A percentile compares a stretch with the other conserved stretches of the same genome.
These are phyloP conservation scores for Fomitopsis betulina DNA, from an alignment of 1,284 basidiomycete genomes.

Conservation along the genomic window DNA sequence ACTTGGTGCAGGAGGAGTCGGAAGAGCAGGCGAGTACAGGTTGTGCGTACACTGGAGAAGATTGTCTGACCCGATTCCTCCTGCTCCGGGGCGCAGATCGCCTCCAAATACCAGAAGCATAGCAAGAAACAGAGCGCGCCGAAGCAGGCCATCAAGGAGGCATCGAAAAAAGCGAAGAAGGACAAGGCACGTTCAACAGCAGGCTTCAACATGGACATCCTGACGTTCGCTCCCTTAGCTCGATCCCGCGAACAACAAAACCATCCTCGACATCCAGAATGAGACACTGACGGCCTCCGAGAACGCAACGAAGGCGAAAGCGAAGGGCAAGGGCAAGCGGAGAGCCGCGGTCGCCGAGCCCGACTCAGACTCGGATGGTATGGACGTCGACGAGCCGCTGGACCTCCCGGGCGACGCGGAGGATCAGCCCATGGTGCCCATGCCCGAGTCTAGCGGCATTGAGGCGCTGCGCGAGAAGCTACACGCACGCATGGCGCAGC, in stretches of 20 bases:
- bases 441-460: conserved; percentile 67
- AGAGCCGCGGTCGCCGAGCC: conserved; percentile 38
- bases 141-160: conserved; percentile 84
- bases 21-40: conserved; percentile 55
- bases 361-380: conserved; percentile 32
- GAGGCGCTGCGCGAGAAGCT: conserved; percentile 73
- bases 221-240: conserved; percentile 45
- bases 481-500: conserved; percentile 70
- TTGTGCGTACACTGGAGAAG: neutral
- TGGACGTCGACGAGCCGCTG: conserved; percentile 27
- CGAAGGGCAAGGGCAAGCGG: conserved; percentile 42
- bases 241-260: conserved; percentile 85
- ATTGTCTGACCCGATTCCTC: neutral
- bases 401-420: conserved; percentile 18
- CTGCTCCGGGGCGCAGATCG: conserved; percentile 28
- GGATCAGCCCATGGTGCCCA: conserved; percentile 45
- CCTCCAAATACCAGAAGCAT: conserved; percentile 85
- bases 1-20: conserved; percentile 65
- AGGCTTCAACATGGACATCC: neutral
- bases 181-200: conserved; percentile 60
- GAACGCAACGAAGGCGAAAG: conserved; percentile 15
- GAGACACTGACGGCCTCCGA: conserved; percentile 35
- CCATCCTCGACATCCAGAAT: conserved; percentile 71
- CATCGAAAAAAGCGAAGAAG: conserved; percentile 77
- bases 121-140: conserved; percentile 80